phyloP scores from a whole-genome alignment of 176 grass and related monocot genomes.

The Microstegium vimineum region DNA sequence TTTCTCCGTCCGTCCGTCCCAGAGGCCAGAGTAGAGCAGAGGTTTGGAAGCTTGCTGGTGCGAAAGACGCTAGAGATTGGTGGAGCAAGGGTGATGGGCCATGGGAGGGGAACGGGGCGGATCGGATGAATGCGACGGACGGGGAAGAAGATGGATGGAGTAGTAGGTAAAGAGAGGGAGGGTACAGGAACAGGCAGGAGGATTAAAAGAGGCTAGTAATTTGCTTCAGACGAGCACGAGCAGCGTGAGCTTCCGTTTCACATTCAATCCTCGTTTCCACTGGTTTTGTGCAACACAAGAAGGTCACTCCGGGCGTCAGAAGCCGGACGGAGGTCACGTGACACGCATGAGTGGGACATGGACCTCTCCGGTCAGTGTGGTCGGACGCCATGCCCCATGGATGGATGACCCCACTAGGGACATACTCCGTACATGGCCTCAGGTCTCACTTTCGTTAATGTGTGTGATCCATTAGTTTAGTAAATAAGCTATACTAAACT shows the following conservation, averaged over 20 bases:
- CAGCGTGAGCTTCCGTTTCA: not conserved
- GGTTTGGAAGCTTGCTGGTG: not conserved
- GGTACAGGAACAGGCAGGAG: not conserved
- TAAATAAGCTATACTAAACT: too few relatives aligned
- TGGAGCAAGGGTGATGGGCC: constrained; percentile 3
- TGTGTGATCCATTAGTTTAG: too few relatives aligned
- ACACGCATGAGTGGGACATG: not conserved
- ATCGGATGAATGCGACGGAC: not conserved
- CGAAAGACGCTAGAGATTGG: not conserved
- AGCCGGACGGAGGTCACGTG: not conserved
- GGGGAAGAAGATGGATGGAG: not conserved
- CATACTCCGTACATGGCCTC: too few relatives aligned
- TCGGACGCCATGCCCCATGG: not conserved
- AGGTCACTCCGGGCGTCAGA: not conserved
- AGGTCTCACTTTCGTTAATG: too few relatives aligned
- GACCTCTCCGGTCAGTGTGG: not conserved
- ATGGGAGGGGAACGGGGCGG: not conserved
- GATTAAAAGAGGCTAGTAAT: not conserved
- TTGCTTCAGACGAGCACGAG: too few relatives aligned
- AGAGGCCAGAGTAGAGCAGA: not conserved
- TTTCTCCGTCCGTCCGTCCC: not conserved
- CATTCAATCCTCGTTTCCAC: not conserved
- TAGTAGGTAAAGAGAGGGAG: not conserved
- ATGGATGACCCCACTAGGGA: too few relatives aligned
- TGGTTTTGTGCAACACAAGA: too few relatives aligned